Base-by-base conservation (phyloP, 371 early-diverging fungal genomes). In the Cokeromyces recurvatus region DNA sequence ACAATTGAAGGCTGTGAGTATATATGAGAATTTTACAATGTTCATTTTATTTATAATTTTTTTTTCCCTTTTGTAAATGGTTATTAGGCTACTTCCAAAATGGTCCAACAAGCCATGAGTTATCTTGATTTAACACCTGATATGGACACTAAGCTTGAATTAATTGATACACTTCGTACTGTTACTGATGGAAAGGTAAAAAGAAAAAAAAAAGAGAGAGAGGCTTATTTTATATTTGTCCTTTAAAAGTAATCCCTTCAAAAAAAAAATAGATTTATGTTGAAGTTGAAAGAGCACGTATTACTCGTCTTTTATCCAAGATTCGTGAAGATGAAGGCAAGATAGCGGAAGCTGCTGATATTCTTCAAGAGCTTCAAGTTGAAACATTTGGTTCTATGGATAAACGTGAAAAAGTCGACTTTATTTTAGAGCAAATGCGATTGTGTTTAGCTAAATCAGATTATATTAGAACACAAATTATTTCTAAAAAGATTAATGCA, bases 351-450 rank as follows among this genome's bases (percentile, higher is more conserved):
- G 98, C 98, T 3, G 91, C 92, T 17, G 95, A 95, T 54, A 90
- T 94, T 57, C 76, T 98, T 62, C 97, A 95, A 65, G 97, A 95
- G 57, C 72, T 97, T 40, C 97, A 97, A 73, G 95, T 97, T 14
- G 98, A 98, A 68, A 98, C 98, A 3, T 97, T 92, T 70, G 98
- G 98, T 21, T 94, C 95, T 4, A 94, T 98, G 95, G 95, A 97
- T 47, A 86, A 87, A 61, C 86, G 96, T 42, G 96, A 96, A 62
- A 98, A 98, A 78, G 94, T 95, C 1, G 96, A 96, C 43, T 98
- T 98, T 65, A 94, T 98, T 48, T 65, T 98, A 38, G 97, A 97
- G 63, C 97, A 98, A 67, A 94, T 98, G 91, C 86, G 98, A 36
- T 76, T 98, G 23, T 89, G 90, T 55, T 67, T 98, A 32, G 86